Base-by-base conservation (phyloP, 768 basidiomycete genomes). In the Suillus decipiens region DNA sequence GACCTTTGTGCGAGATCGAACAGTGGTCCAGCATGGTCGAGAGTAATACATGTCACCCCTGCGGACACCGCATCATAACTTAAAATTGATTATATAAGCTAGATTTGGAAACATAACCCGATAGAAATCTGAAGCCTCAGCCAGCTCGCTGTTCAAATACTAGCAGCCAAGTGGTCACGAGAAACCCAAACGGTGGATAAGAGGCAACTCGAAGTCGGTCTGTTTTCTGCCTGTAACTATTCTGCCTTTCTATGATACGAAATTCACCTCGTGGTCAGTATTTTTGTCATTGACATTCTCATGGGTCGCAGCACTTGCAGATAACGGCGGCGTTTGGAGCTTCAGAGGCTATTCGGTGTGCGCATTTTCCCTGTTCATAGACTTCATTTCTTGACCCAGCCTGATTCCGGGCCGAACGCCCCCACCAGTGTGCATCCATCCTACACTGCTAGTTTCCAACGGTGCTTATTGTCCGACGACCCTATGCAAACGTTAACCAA, bases 1-100 rank as follows among this genome's bases (percentile, higher is more conserved):
- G 56, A 90, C 95, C 94, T 84, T 93, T 93, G 76, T 95, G 94
- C 10, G 93, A 93, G 71, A 98, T 96, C 34, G 94, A 95, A 75
- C 95, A 93, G 76, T 95, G 92, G 78, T 98, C 96, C 63, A 97
- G 86, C 95, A 97, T 97, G 61, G 65, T 63, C 45, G 31, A 55
- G 22, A 37, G 45, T 50, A 50, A 9, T 28, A 24, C 9, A 10
- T 28, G 45, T 22, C 12, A 60, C 31, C 33, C 34, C 59, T 33
- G 15, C 19, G 36, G 12, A 39, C 51, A 53, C 51, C 11, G 51
- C 51, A 53, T 53, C 51, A 53, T 53, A 33, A 53, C 51, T 33
- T 33, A 31, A 33, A 34, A 12, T n/a, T 53, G 11, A 34, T 53
- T 33, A 34, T 33, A 53, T 53, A 53, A 53, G 51, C 31, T 0